Percentiles rank a stretch among this genome's conserved stretches.
Conservation (phyloP, 805 yeast species). For the Wickerhamomyces alni region DNA sequence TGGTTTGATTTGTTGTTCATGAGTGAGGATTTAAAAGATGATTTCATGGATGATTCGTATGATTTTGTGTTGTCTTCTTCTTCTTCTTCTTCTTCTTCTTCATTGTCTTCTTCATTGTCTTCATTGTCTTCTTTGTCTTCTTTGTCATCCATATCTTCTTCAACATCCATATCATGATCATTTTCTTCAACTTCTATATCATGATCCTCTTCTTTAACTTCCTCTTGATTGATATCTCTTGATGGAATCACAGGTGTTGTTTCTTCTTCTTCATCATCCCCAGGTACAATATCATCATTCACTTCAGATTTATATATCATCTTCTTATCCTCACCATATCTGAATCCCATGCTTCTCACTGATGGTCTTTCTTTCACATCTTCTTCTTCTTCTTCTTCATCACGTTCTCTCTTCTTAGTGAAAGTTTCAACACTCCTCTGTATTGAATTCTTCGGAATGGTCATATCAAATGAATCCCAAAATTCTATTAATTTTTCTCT, state of each 20-base stretch:
- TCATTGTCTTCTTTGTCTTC: slow-evolving; percentile 2
- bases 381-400: slow-evolving; percentile 5
- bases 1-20: not conserved
- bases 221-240: not conserved
- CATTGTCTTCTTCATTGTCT: not conserved
- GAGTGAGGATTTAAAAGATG: not conserved
- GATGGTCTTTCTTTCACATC: slow-evolving; percentile 3
- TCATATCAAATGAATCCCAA: slow-evolving; percentile 35
- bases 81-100: slow-evolving; percentile 1
- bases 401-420: not conserved
- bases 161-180: not conserved
- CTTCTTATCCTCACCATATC: too few relatives aligned
- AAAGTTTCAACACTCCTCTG: slow-evolving; percentile 2
- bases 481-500: slow-evolving; percentile 41
- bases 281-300: not conserved
- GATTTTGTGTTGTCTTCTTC: slow-evolving; percentile 6
- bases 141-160: slow-evolving; percentile 4
- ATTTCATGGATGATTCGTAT: slow-evolving; percentile 1
- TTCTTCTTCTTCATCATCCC: not conserved
- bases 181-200: not conserved
- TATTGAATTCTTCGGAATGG: slow-evolving; percentile 23
- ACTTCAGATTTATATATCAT: too few relatives aligned
- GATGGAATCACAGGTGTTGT: too few relatives aligned
- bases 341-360: too few relatives aligned
- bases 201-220: not conserved